Percentiles rank a stretch among this genome's conserved stretches.
Conservation (phyloP, 306 rosid genomes). For the Bauhinia variegata region DNA sequence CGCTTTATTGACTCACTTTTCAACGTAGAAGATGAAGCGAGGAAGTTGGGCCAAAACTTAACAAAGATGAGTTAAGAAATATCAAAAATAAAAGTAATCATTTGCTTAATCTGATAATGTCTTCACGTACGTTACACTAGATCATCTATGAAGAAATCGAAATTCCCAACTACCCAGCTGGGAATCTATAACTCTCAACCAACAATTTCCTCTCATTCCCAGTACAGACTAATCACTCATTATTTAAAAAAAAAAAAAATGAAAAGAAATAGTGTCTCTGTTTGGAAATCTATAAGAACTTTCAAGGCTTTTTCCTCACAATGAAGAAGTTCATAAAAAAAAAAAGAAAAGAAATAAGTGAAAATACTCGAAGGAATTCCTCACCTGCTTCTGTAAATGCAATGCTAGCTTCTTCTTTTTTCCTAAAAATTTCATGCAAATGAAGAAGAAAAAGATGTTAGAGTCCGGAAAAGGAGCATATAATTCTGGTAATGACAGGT, state of each 20-base stretch:
- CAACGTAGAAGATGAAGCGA: conserved; percentile 25
- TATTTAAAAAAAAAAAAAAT: not conserved
- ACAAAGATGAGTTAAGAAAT: not conserved
- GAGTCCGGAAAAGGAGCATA: conserved; percentile 37
- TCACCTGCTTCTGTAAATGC: conserved; percentile 10
- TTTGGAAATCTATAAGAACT: not conserved
- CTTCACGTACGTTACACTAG: not conserved
- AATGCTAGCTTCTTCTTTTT: not conserved
- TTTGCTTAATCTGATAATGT: conserved; percentile 12
- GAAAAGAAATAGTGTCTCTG: not conserved
- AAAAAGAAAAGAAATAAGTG: conserved; percentile 10
- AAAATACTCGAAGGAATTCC: conserved; percentile 11
- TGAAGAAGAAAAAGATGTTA: conserved; percentile 25
- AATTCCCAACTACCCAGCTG: not conserved
- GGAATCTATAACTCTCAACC: conserved; percentile 4
- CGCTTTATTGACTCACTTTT: conserved; percentile 55
- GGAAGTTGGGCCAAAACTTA: not conserved
- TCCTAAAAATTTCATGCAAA: not conserved
- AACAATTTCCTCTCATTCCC: conserved; percentile 21
- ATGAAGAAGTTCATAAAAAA: too few relatives aligned
- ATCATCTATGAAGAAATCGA: conserved; percentile 18
- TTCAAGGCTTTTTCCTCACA: too few relatives aligned
- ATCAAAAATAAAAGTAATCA: not conserved
- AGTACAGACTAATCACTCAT: not conserved
- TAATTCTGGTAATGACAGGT: conserved; percentile 55